A percentile compares a stretch with the other conserved stretches of the same genome.
Evolutionary conservation across 1,284 basidiomycete genomes (phyloP).

Genomic region (Ceratobasidium sp.): DNA sequence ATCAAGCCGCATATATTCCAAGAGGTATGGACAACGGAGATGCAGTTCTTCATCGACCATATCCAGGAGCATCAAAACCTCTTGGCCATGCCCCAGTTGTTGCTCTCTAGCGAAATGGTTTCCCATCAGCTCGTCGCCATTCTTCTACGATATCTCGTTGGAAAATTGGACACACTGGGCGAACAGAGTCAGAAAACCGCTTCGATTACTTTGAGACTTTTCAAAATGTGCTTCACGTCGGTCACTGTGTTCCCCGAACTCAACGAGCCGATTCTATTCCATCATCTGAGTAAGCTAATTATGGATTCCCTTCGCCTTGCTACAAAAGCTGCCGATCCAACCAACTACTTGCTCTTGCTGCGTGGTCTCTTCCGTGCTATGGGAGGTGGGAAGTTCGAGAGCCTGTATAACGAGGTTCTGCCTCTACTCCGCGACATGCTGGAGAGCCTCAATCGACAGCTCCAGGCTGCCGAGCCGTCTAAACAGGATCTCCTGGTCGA

Average conservation of each 20-base stretch:
- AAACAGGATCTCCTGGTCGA: too few species aligned
- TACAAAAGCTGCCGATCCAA: too few species aligned
- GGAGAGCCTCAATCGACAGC: too few species aligned
- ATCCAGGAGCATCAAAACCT: too few species aligned
- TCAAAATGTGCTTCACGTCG: conserved; percentile 96
- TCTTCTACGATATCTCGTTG: conserved; percentile 86
- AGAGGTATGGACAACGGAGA: conserved; percentile 91
- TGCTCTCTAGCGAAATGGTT: conserved; percentile 82
- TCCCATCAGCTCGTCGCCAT: conserved; percentile 94
- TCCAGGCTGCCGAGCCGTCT: too few species aligned
- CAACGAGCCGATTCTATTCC: too few species aligned
- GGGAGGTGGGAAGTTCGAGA: conserved; percentile 91
- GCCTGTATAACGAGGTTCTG: conserved; percentile 95
- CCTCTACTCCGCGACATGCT: conserved; percentile 95
- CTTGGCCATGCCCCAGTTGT: too few species aligned
- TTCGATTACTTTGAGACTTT: conserved; percentile 85
- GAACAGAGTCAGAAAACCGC: conserved; percentile 81
- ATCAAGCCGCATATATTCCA: conserved; percentile 91
- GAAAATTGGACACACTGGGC: conserved; percentile 83
- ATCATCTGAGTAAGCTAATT: too few species aligned
- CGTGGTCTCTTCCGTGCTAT: conserved; percentile 96
- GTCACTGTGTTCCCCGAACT: conserved; percentile 81
- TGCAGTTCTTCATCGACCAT: too few species aligned
- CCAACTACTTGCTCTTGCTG: conserved; percentile 94
- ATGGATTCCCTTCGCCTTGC: too few species aligned